These are phyloP conservation scores for Phytophthora citrophthora DNA, from an alignment of 352 stramenopile genomes.

Conservation along the genomic window DNA sequence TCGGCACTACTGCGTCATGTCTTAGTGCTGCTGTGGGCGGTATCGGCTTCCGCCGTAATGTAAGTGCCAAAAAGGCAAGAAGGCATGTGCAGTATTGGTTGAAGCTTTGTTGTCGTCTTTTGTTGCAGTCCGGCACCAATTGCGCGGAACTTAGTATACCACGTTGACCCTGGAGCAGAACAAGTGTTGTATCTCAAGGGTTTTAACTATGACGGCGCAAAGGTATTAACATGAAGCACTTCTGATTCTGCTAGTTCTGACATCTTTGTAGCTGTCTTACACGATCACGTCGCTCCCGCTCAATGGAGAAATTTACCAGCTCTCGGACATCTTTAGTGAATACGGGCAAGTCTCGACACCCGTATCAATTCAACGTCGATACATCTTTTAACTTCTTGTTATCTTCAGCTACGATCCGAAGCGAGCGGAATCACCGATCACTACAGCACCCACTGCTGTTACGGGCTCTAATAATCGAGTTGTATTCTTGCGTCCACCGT, in stretches of 20 bases:
- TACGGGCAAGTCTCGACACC: constrained; percentile 66
- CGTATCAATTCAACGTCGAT: not conserved
- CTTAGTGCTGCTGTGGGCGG: constrained; percentile 15
- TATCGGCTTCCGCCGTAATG: constrained; percentile 13
- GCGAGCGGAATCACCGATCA: constrained; percentile 60
- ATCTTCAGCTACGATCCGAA: constrained; percentile 82
- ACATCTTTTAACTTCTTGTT: not conserved
- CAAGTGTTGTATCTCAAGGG: constrained; percentile 84
- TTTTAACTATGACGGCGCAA: constrained; percentile 66
- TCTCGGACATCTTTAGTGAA: constrained; percentile 88
- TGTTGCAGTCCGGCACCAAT: constrained; percentile 44
- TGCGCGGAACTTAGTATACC: constrained; percentile 75
- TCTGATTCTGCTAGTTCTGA: not conserved
- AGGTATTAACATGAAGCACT: constrained; percentile 23
- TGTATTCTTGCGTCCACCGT: constrained; percentile 80
- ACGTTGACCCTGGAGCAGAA: constrained; percentile 74
- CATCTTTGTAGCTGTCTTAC: constrained; percentile 51
- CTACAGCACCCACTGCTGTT: constrained; percentile 57
- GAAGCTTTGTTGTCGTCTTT: not conserved
- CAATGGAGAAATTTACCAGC: constrained; percentile 88
- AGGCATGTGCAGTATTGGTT: not conserved
- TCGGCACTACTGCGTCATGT: constrained; percentile 1
- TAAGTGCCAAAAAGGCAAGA: constrained; percentile 1
- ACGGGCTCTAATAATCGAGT: constrained; percentile 89
- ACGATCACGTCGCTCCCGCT: constrained; percentile 87